Percentiles rank a stretch among this genome's conserved stretches.
These are phyloP conservation scores for Coemansia javaensis DNA, from an alignment of 192 early-diverging fungal species.

Conservation along the genomic window DNA sequence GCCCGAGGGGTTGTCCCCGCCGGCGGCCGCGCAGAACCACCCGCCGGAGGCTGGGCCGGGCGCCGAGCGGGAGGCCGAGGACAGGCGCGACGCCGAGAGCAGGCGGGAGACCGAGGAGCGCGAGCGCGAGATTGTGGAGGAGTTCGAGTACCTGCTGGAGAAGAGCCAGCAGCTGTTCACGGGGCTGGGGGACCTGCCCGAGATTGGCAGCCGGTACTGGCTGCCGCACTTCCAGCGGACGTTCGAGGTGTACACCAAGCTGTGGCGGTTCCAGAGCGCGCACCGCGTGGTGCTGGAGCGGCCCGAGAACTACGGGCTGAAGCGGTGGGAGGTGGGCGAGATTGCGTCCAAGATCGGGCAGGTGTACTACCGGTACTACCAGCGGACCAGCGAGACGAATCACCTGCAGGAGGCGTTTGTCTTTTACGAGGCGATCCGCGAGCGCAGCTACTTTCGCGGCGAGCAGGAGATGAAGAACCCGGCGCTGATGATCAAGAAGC, in stretches of 20 bases:
- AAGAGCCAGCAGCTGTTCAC: constrained; percentile 96
- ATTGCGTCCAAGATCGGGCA: constrained; percentile 98
- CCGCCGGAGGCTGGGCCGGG: too few relatives aligned
- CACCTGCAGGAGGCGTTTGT: constrained; percentile 90
- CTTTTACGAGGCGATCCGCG: constrained; percentile 95
- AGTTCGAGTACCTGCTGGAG: constrained; percentile 93
- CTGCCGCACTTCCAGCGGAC: constrained; percentile 93
- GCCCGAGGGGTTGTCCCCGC: too few relatives aligned
- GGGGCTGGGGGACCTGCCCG: constrained; percentile 62
- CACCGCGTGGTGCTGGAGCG: constrained; percentile 84
- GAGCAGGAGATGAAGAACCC: constrained; percentile 89
- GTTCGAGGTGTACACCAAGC: constrained; percentile 94
- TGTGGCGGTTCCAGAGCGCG: constrained; percentile 95
- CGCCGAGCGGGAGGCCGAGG: not conserved
- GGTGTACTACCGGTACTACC: constrained; percentile 74
- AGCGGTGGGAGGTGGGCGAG: constrained; percentile 97
- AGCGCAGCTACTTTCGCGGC: constrained; percentile 91
- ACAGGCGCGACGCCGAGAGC: not conserved
- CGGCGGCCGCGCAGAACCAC: too few relatives aligned
- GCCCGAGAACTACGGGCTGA: constrained; percentile 85
- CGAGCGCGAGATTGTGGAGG: constrained; percentile 58
- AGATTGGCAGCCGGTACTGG: constrained; percentile 58
- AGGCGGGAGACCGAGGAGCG: constrained; percentile 21
- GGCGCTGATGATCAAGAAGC: constrained; percentile 91
- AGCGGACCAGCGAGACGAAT: constrained; percentile 94